These are phyloP conservation scores for Fusarium mundagurra DNA, from an alignment of 2,329 filamentous ascomycete genomes.

Conservation along the genomic window DNA sequence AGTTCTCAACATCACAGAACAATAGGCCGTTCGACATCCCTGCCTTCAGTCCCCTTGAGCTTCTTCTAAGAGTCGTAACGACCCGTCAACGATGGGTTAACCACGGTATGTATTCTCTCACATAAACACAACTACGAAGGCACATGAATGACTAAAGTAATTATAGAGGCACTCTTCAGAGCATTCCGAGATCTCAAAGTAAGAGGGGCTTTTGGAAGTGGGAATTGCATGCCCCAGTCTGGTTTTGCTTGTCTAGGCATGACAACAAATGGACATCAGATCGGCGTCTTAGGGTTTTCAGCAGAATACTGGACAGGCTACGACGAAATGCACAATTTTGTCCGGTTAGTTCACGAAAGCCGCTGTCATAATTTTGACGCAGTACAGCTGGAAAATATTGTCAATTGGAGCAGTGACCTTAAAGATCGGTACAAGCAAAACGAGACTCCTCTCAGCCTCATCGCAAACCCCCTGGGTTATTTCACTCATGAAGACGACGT, in stretches of 20 bases:
- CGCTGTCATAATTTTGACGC: background rate
- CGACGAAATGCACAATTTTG: accelerated
- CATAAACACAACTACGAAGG: background rate
- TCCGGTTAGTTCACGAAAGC: background rate
- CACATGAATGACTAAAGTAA: background rate
- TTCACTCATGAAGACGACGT: background rate
- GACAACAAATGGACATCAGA: too few relatives aligned
- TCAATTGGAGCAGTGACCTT: background rate
- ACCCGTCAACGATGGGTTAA: background rate
- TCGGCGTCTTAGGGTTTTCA: background rate
- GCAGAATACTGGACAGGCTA: background rate
- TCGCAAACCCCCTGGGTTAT: background rate
- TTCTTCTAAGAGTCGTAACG: background rate
- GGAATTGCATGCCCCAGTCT: background rate
- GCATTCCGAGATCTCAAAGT: background rate
- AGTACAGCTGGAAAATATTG: background rate
- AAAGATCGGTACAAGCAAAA: background rate
- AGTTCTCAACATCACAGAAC: background rate
- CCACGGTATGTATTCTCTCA: background rate
- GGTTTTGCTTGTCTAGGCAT: background rate
- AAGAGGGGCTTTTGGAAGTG: accelerated
- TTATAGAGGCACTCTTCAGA: background rate
- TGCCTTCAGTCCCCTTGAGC: background rate
- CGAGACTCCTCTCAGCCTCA: background rate
- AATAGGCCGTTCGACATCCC: accelerated